Base-by-base conservation (phyloP, 2,329 filamentous ascomycete species). In the Didymella keratinophila region DNA sequence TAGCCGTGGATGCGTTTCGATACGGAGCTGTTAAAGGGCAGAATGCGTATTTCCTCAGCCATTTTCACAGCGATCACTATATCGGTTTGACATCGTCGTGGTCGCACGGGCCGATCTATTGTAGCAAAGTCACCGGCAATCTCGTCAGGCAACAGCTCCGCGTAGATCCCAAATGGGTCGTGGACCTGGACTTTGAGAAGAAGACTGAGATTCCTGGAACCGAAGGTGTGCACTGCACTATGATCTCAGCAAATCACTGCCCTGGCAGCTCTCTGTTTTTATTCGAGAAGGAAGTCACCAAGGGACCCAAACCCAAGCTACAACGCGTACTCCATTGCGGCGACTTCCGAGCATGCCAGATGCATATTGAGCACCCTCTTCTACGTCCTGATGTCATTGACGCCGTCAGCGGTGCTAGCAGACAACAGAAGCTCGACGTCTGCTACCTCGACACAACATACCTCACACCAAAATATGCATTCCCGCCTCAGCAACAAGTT, bases 381-480 rank as follows among this genome's bases (percentile, higher is more conserved):
- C 81, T 99, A 3, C 87, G 87, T 63, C 92, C 95, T 0, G 87
- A 96, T 23, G 81, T 88, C 0, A 69, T 89, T 16, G 91, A 97
- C 68, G 80, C 84, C 2, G 80, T 90, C 9, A 88, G 87, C 0
- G 91, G 92, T 1, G 90, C 90, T 74, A 81, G 80, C 1, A 87
- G 83, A 58, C 90, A 95, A 70, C 95, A 98, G 72, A 92, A 89
- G 69, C 93, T 99, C 53, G 94, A 99, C 71, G 87, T 94, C 27
- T 98, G 95, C 79, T 99, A 99, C 74, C 86, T 99, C 9, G 95
- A 99, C 73, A 99, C 95, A 0, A 99, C 95, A 0, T 99, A 99
- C 73, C 84, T 99, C 11, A 97, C 95, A 63, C 95, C 95, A 0
- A 93, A 93, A 63, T 99, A 98, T 76, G 89, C 94, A 0, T 99